Conservation (phyloP, 768 basidiomycete species). For the Leccinum olivaceopallidum region DNA sequence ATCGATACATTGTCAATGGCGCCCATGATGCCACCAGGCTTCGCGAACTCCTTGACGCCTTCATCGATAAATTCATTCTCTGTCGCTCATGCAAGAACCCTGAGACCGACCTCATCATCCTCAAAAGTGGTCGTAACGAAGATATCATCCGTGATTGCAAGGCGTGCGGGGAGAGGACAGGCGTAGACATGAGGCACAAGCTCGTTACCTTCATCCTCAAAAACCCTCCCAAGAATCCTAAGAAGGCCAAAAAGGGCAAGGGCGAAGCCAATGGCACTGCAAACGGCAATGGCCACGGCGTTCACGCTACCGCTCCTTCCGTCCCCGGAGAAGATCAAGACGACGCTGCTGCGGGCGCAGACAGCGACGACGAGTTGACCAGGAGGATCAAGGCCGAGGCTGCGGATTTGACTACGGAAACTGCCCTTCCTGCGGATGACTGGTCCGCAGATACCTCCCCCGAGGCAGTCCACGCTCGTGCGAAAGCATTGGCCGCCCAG, state of each 20-base stretch:
- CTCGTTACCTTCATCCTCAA: constrained; percentile 95
- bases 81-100: constrained; percentile 99
- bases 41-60: constrained; percentile 91
- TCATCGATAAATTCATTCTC: constrained; percentile 98
- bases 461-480: constrained; percentile 83
- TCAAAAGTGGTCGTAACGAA: constrained; percentile 78
- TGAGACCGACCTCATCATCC: constrained; percentile 92
- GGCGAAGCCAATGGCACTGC: constrained; percentile 56
- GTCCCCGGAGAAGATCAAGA: constrained; percentile 43
- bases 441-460: constrained; percentile 94
- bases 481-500: constrained; percentile 64
- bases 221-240: constrained; percentile 91
- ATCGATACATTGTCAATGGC: constrained; percentile 98
- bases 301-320: constrained; percentile 38
- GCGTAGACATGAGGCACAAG: constrained; percentile 95
- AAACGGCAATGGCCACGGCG: constrained; percentile 49
- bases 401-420: constrained; percentile 66
- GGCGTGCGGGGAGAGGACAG: constrained; percentile 92
- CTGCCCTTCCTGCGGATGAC: constrained; percentile 65
- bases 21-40: constrained; percentile 90
- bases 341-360: constrained; percentile 49
- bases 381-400: constrained; percentile 92
- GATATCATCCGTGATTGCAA: constrained; percentile 96
- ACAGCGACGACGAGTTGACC: constrained; percentile 87
- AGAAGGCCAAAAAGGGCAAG: constrained; percentile 58